Evolutionary conservation across 805 yeast genomes (phyloP).

Genomic region (Phaffomyces antillensis): DNA sequence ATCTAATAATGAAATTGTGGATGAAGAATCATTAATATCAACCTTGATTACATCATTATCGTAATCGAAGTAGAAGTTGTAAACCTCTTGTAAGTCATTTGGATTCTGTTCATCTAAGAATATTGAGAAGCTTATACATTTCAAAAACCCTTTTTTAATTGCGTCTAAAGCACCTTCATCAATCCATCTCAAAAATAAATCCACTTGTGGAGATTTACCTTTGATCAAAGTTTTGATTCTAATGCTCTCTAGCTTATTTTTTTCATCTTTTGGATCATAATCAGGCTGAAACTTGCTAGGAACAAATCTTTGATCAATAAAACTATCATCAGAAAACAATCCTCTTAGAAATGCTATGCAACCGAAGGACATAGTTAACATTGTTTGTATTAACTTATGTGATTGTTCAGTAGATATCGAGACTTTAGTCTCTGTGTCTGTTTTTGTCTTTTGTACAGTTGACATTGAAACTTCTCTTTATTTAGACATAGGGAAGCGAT

Average conservation of each 20-base stretch:
- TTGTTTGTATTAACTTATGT: conserved; percentile 39
- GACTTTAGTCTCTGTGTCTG: neutral
- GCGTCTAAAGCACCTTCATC: conserved; percentile 44
- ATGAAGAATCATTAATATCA: conserved; percentile 16
- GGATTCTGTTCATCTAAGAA: conserved; percentile 37
- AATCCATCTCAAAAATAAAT: conserved; percentile 45
- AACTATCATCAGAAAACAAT: conserved; percentile 48
- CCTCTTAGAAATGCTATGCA: conserved; percentile 52
- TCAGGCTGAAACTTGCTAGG: conserved; percentile 28
- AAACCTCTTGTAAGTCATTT: conserved; percentile 39
- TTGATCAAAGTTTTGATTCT: conserved; percentile 41
- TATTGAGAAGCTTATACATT: conserved; percentile 40
- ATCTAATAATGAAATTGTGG: conserved; percentile 20
- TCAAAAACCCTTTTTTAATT: conserved; percentile 33
- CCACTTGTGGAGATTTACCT: conserved; percentile 41
- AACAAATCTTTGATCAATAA: conserved; percentile 40
- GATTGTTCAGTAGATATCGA: conserved; percentile 33
- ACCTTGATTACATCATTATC: conserved; percentile 23
- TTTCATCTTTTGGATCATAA: conserved; percentile 19
- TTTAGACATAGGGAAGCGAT: no score
- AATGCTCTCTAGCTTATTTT: conserved; percentile 29
- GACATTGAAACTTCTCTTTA: neutral
- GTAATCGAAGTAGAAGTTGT: conserved; percentile 42
- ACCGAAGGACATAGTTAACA: conserved; percentile 47
- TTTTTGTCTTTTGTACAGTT: neutral